Evolutionary conservation across 1,284 basidiomycete species (phyloP), one percentile per base, ranked within the genome.

Genomic region (Apiotrichum gracile): DNA sequence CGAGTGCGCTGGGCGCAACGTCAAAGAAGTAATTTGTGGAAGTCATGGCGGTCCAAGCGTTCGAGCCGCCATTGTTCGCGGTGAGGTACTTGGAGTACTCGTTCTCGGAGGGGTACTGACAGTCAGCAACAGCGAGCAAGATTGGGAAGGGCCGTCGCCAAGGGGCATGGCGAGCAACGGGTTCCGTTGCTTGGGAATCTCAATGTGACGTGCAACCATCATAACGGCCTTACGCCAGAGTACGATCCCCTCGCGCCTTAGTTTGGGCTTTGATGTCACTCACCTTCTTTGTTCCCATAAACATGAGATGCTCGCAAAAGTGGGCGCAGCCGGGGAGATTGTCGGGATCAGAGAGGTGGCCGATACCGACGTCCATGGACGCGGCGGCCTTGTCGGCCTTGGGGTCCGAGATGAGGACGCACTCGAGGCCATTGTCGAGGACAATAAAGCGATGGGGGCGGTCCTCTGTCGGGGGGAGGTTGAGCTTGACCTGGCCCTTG

Each of bases 381-480:
- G 94, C 96, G 1, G 91, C 90, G 6, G 91, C 88, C 78, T 96
- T 97, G 78, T 99, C 96, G 7, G 91, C 85, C 63, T 85, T 85
- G 0, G 82, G 77, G 71, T 99, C 96, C 57, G 88, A 87, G 21
- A 97, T 82, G 17, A 98, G 76, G 58, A 89, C 83, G 1, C 85
- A 91, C 62, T 92, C 85, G 17, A 99, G 78, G 2, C 88, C 91
- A 69, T 98, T 98, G 10, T 85, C 80, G 4, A 98, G 82, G 45
- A 80, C 82, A 54, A 99, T 87, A 50, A 94, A 76, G 52, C 87
- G 80, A 69, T 96, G 84, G 40, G 80, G 79, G 1, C 89, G 85
- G 72, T 86, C 86, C 62, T 86, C 81, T 46, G 93, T 83, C 4
- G 83, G 78, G 56, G 82, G 71, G 5, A 74, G 58, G 42, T 67